Evolutionary conservation across 495 filamentous ascomycete genomes (phyloP).

Genomic region (Daldinia vernicosa): DNA sequence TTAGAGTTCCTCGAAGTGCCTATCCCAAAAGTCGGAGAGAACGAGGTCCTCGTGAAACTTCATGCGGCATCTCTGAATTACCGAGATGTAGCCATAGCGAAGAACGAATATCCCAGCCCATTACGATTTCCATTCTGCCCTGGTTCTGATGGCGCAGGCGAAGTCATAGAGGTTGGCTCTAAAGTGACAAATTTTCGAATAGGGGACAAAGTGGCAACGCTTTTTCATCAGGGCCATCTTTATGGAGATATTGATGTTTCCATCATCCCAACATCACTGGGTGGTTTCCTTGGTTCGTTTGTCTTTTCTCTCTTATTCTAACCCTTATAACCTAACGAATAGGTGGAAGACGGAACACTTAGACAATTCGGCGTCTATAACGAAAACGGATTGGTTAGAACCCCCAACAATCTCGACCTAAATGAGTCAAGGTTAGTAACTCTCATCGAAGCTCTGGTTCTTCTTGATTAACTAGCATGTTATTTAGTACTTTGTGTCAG

Average conservation of each 20-base stretch:
- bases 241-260: constrained; percentile 62
- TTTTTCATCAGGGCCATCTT: constrained; percentile 83
- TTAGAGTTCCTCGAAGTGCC: constrained; percentile 63
- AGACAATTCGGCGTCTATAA: constrained; percentile 76
- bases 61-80: constrained; percentile 83
- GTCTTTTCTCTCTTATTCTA: no score
- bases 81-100: constrained; percentile 80
- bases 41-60: constrained; percentile 79
- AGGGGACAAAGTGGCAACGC: constrained; percentile 76
- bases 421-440: constrained; percentile 57
- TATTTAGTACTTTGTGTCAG: no score
- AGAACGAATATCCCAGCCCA: constrained; percentile 75
- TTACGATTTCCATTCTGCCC: constrained; percentile 67
- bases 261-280: constrained; percentile 65
- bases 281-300: constrained; percentile 61
- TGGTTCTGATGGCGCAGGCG: constrained; percentile 81
- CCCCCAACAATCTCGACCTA: constrained; percentile 68
- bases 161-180: constrained; percentile 68
- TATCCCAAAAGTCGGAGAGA: constrained; percentile 70
- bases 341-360: constrained; percentile 66
- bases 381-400: constrained; percentile 72
- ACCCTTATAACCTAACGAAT: no score
- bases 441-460: no score
- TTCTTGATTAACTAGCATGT: no score
- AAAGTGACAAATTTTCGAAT: constrained; percentile 72